Base-by-base conservation (phyloP, 2,329 filamentous ascomycete species). In the Fusarium domesticum region DNA sequence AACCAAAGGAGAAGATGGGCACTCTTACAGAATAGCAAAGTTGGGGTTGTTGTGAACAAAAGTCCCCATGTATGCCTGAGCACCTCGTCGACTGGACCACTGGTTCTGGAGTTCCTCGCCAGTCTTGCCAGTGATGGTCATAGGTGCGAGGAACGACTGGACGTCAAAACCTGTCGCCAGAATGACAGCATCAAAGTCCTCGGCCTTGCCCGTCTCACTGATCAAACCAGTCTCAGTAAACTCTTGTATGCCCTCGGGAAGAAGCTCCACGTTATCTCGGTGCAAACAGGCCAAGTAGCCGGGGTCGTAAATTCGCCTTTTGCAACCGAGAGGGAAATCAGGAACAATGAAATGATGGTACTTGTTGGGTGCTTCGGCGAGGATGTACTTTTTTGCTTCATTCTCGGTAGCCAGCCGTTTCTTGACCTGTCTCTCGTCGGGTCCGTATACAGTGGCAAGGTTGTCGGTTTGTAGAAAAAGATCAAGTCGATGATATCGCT, bases 41-140 rank as follows among this genome's bases (percentile, higher is more conserved):
- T 66, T 66, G 23, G 63, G 63, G 20, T 60, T 59, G 37, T 62
- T 58, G 44, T 60, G 56, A 5, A 65, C 60, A 16, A 53, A 54
- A 0, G 60, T 64, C 19, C 57, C 60, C 16, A 60, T 37, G 47
- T 65, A 66, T 1, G 63, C 63, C 37, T 65, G 60, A 2, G 61
- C 58, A n/a, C 59, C 61, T 5, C 48, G 40, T 28, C 39, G 37
- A 6, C 53, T 35, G 2, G 47, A 41, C 63, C 61, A 65, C 23
- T 63, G 59, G 4, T 61, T 49, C 14, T 59, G 43, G 12, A 64
- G 45, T 5, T 47, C 20, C 7, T 38, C 17, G 1, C 61, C 57
- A 6, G 44, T 50, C 6, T 38, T 36, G 16, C 63, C 62, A 12
- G 54, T 20, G 30, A 65, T 56, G 6, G 57, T 18, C 56, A 63